Evolutionary conservation across 768 basidiomycete genomes (phyloP).

Genomic region (Sarcodon aspratus): DNA sequence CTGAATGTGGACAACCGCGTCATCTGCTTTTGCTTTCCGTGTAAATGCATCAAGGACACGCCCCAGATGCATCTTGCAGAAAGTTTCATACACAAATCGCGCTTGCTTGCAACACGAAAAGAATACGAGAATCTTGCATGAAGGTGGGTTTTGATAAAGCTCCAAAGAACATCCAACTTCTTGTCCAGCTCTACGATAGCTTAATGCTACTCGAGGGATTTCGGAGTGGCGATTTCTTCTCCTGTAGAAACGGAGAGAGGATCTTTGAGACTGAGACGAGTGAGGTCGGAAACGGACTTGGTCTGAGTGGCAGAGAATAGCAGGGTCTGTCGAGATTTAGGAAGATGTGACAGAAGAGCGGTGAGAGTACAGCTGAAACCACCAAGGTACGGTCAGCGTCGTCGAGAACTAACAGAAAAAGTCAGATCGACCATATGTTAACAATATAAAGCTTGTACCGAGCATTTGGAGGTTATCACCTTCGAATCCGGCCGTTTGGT

Average conservation of each 20-base stretch:
- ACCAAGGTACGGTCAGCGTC: slow-evolving; percentile 96
- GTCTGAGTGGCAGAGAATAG: slow-evolving; percentile 98
- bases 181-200: slow-evolving; percentile 70
- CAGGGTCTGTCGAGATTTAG: slow-evolving; percentile 85
- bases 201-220: slow-evolving; percentile 82
- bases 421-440: background rate
- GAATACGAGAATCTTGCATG: slow-evolving; percentile 87
- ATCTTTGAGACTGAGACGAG: slow-evolving; percentile 78
- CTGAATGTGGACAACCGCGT: slow-evolving; percentile 75
- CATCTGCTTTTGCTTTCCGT: slow-evolving; percentile 96
- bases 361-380: slow-evolving; percentile 84
- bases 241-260: slow-evolving; percentile 61
- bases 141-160: slow-evolving; percentile 90
- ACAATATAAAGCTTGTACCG: slow-evolving; percentile 33
- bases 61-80: slow-evolving; percentile 95
- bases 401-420: slow-evolving; percentile 58
- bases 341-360: slow-evolving; percentile 86
- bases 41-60: slow-evolving; percentile 82
- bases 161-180: slow-evolving; percentile 88
- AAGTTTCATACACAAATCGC: slow-evolving; percentile 91
- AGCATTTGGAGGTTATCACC: slow-evolving; percentile 85
- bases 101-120: slow-evolving; percentile 95
- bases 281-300: slow-evolving; percentile 77
- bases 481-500: slow-evolving; percentile 94
- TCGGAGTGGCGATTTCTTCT: slow-evolving; percentile 48